Base-by-base conservation (phyloP, 2,329 filamentous ascomycete species). In the Alternaria ethzedia region DNA sequence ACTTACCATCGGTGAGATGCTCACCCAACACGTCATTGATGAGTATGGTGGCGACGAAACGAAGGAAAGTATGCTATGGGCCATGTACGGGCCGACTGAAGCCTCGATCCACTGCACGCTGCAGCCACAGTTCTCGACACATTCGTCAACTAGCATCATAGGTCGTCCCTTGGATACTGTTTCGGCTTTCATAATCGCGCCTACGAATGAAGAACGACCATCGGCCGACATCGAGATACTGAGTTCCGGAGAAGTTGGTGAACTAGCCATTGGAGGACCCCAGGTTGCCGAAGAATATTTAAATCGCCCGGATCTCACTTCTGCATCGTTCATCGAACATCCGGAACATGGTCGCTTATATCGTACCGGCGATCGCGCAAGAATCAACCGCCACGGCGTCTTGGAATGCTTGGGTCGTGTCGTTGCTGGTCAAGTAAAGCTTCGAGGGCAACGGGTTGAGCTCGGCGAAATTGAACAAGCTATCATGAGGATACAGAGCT, bases 1-100 rank as follows among this genome's bases (percentile, higher is more conserved):
- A 0, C 81, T 97, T 23, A 97, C 94, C 0, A 97, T 97, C 69
- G 94, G 94, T 6, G 94, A 97, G 79, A 97, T 97, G 94, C 86
- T 97, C 36, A 97, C 91, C 4, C 84, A 86, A 45, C 86, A 88
- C 9, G 90, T 97, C 2, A 85, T 97, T 21, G 82, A 87, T 36
- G 93, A 96, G 74, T 97, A 96, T 83, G 93, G 93, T 6, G 88
- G 88, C 3, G 81, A 83, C 10, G 73, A 78, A 0, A 75, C 74
- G 0, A 80, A 80, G 8, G 76, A 82, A 2, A 90, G 91, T 69
- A 89, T 97, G 46, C 84, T 97, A 1, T 94, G 93, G 86, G 94
- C 90, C 32, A 97, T 97, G 93, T 97, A 97, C 75, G 94, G 94
- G 0, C 94, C 94, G 2, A 97, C 94, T 0, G 94, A 97, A 81